phyloP scores from a whole-genome alignment of 106 monocot genomes.

The Agapanthus africanus region DNA sequence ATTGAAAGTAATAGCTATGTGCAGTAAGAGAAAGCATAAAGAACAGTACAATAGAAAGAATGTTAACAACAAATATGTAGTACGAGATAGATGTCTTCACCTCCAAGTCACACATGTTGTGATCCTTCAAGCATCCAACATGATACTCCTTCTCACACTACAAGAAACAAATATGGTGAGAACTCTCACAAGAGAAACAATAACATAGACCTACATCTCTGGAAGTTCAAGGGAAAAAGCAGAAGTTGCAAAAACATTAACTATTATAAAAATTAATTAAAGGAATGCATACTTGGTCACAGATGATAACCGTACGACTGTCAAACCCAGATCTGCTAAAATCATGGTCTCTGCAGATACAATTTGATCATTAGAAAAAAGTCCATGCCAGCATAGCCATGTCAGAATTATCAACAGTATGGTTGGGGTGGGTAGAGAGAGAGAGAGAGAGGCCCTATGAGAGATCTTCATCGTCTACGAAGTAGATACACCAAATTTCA shows the following conservation, averaged over 20 bases:
- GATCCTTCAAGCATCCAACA: slow-evolving; percentile 85
- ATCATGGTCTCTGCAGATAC: slow-evolving; percentile 49
- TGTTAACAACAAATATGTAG: slow-evolving; percentile 6
- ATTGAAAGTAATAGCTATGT: not conserved
- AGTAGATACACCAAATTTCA: too few species aligned
- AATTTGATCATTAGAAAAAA: not conserved
- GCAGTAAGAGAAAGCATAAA: too few species aligned
- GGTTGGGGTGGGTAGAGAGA: too few species aligned
- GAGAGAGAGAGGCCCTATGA: too few species aligned
- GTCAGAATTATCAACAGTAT: too few species aligned
- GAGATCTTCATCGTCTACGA: too few species aligned
- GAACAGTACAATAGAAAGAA: not conserved
- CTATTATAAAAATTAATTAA: slow-evolving; percentile 2
- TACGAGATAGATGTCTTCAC: slow-evolving; percentile 18
- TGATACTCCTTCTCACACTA: slow-evolving; percentile 98
- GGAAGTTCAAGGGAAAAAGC: not conserved
- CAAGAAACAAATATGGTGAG: slow-evolving; percentile 8
- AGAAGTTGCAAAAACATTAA: not conserved
- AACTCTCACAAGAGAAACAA: not conserved
- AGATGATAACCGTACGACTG: slow-evolving; percentile 55
- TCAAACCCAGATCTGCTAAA: slow-evolving; percentile 58
- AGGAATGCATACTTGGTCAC: slow-evolving; percentile 50
- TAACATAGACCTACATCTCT: not conserved
- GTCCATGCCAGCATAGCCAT: not conserved
- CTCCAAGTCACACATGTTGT: slow-evolving; percentile 75